Conservation (phyloP, 768 basidiomycete genomes). For the Suillus decipiens region DNA sequence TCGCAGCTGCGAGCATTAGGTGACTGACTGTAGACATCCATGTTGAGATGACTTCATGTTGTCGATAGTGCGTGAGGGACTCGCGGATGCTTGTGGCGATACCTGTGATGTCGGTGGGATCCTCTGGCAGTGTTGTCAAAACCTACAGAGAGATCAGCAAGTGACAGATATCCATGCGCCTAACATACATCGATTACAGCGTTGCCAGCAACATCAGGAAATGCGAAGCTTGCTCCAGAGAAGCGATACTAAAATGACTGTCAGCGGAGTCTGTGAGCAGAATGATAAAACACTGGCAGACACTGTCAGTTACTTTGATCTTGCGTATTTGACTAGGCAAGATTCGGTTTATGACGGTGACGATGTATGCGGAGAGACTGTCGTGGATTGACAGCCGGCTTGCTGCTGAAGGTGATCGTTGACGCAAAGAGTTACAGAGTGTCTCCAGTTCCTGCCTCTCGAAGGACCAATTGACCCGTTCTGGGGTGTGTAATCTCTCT, state of each 20-base stretch:
- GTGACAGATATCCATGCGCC: background rate
- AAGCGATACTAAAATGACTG: conserved; percentile 22
- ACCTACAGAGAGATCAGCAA: conserved; percentile 12
- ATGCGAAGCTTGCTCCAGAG: conserved; percentile 19
- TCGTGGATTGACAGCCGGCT: conserved; percentile 27
- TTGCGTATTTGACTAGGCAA: conserved; percentile 14
- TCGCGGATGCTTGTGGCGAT: conserved; percentile 22
- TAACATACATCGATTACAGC: conserved; percentile 22
- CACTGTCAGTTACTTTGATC: conserved; percentile 30
- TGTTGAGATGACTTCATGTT: conserved; percentile 19
- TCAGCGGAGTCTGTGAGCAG: background rate
- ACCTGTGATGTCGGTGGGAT: conserved; percentile 17
- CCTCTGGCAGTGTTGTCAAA: conserved; percentile 11
- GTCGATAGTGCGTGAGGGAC: conserved; percentile 16
- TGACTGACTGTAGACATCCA: conserved; percentile 21
- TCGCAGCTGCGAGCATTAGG: conserved; percentile 23
- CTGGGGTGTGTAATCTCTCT: conserved; percentile 13
- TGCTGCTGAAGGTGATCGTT: background rate
- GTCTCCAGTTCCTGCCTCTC: conserved; percentile 13
- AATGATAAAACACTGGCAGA: conserved; percentile 13
- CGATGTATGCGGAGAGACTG: conserved; percentile 31
- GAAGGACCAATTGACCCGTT: conserved; percentile 22
- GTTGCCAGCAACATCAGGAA: conserved; percentile 22
- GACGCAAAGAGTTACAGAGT: conserved; percentile 18
- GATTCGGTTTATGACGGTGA: conserved; percentile 23